phyloP scores from a whole-genome alignment of 108 stramenopile species.

The Pseudonitzschia multiseries region DNA sequence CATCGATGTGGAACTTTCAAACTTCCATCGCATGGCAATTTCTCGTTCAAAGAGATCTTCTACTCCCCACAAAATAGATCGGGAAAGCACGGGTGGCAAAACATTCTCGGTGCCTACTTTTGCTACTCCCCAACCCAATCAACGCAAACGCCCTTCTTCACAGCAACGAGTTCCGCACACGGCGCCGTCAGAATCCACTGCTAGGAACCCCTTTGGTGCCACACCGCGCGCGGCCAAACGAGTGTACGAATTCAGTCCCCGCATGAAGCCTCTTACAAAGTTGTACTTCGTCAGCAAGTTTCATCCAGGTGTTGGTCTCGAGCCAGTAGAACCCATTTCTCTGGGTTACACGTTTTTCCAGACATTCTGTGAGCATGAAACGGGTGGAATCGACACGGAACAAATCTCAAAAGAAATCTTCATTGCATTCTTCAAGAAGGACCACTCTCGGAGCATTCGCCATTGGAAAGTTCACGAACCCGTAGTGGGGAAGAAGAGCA shows the following conservation, averaged over 20 bases:
- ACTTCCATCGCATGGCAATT: slow-evolving; percentile 1
- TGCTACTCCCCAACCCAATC: slow-evolving; percentile 3
- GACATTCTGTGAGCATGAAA: slow-evolving; percentile 33
- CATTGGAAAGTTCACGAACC: slow-evolving; percentile 44
- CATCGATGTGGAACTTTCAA: slow-evolving; percentile 6
- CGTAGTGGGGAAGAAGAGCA: neutral
- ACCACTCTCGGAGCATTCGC: slow-evolving; percentile 27
- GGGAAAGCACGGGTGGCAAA: neutral
- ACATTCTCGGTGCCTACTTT: neutral
- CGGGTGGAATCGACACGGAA: slow-evolving; percentile 22
- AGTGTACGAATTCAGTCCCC: slow-evolving; percentile 10
- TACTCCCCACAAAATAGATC: slow-evolving; percentile 17
- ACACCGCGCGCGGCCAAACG: neutral
- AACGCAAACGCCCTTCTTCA: neutral
- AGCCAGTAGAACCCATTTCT: slow-evolving; percentile 25
- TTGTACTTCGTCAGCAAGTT: slow-evolving; percentile 28
- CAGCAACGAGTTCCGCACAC: neutral
- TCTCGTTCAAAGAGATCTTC: slow-evolving; percentile 4
- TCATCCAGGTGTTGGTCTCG: slow-evolving; percentile 36
- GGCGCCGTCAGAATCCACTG: slow-evolving; percentile 6
- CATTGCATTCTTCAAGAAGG: slow-evolving; percentile 38
- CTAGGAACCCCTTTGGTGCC: neutral
- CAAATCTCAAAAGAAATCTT: slow-evolving; percentile 35
- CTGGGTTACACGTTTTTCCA: slow-evolving; percentile 37
- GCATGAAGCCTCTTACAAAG: slow-evolving; percentile 39